Conservation (phyloP, 306 rosid species). For the Oxytropis ochrocephala region DNA sequence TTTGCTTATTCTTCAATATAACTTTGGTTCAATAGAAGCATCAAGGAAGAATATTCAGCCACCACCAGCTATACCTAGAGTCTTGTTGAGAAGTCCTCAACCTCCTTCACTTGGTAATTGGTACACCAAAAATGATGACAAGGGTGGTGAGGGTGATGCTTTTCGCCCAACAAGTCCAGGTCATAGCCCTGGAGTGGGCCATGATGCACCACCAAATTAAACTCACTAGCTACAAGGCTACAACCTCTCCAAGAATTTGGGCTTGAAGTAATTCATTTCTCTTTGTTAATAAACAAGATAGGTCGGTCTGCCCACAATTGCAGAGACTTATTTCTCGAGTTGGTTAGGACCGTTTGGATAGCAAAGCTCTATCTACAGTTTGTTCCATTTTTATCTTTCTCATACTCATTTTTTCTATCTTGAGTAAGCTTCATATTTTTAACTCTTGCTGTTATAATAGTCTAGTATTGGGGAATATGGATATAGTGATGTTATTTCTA, state of each 20-base stretch:
- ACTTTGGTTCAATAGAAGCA: slow-evolving; percentile 16
- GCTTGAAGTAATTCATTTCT: neutral
- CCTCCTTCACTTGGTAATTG: slow-evolving; percentile 29
- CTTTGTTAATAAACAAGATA: no score
- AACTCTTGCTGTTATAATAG: no score
- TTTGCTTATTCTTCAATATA: slow-evolving; percentile 24
- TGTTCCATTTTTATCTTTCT: no score
- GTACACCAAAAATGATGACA: slow-evolving; percentile 27
- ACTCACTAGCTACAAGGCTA: no score
- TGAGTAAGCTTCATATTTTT: no score
- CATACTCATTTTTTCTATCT: no score
- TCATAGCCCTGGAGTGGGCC: slow-evolving; percentile 59
- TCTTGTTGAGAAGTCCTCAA: slow-evolving; percentile 20
- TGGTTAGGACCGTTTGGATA: no score
- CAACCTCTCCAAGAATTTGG: neutral
- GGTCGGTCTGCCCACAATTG: no score
- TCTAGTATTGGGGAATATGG: no score
- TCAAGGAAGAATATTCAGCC: slow-evolving; percentile 35
- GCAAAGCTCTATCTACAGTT: no score
- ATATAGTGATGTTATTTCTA: no score
- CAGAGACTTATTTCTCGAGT: no score
- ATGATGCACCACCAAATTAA: slow-evolving; percentile 19
- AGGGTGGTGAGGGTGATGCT: slow-evolving; percentile 27
- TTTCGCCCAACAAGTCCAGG: slow-evolving; percentile 53
- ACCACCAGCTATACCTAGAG: slow-evolving; percentile 20